Evolutionary conservation across 139 green algal species (phyloP), one percentile per base, ranked within the genome.

Genomic region (Chlamydomonas sp.): DNA sequence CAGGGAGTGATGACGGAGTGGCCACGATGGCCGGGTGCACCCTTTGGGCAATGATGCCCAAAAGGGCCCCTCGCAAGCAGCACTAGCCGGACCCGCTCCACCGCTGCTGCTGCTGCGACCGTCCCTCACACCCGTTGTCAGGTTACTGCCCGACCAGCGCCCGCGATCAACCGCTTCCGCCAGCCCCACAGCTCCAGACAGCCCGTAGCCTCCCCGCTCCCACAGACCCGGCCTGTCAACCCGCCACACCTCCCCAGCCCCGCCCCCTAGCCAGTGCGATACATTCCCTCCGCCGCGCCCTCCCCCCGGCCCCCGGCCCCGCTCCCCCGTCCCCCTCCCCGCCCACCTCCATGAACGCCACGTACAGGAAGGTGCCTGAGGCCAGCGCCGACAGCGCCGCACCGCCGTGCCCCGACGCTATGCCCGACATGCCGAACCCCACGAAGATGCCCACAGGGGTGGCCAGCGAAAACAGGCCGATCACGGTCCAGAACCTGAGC

Each of bases 281-380:
- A 49, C 31, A 0, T 49, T 73, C 8, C 67, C 20, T 73, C 10
- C 31, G 31, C 67, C 67, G 67, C 7, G 18, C 67, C 7, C 67
- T 73, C 9, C 79, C 59, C 0, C 80, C 63, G 14, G 94, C 85
- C 8, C 73, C 66, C 83, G 96, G 85, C 87, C 96, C 95, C n/a
- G 94, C n/a, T 96, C 95, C 10, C 67, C 12, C 67, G 9, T 20
- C 3, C 67, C 67, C 67, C 5, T 73, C 6, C 5, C 8, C 67
- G 14, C 80, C 3, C n/a, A 98, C 95, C 89, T 98, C 96, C 94
- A 97, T 98, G 72, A 97, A 90, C 0, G 96, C 96, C 1, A 98
- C 96, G 61, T 97, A 98, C 59, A 98, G 75, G 73, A 98, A 98
- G 2, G 96, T 98, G 57, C 96, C 96, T 60, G 94, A 94, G 0